Base-by-base conservation (phyloP, 129 eudicot species). In the Helianthus tuberosus region DNA sequence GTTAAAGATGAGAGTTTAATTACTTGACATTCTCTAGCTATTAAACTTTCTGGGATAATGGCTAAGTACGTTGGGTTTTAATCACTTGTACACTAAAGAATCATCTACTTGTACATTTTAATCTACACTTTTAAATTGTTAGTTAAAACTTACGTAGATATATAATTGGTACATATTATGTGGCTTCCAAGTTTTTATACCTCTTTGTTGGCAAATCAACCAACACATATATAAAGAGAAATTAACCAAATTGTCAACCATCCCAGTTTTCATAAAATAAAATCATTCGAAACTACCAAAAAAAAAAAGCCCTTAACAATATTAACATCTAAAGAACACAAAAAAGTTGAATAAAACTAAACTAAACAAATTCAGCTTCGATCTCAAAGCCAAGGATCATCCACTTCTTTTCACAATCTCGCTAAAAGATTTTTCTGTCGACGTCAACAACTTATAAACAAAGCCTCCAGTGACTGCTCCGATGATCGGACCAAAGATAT, bases 391-490 rank as follows among this genome's bases (percentile, higher is more conserved):
- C 17, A 60, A 60, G 11, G n/a, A 73, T 63, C 61, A 67, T 6
- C 38, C 17, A 60, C 49, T 61, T 77, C 72, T 74, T 65, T 69
- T 81, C 3, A 81, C 13, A 0, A 86, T 5, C 25, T 88, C 86
- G 15, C 52, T 25, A 41, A 84, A 76, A 11, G 96, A 64, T 70
- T 85, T 85, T 15, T 81, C 61, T 3, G 88, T 82, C 23, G 77
- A 80, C 62, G 82, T 78, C 11, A 91, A 49, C 57, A 82, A 50
- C 68, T 85, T 80, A 62, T 92, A 92, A 23, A 72, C 85, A 70
- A 84, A 82, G 49, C 84, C 98, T 58, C 91, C 98, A 0, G 63
- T 46, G 10, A 88, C 35, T 59, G 81, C 79, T 62, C 98, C 98
- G 9, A 93, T 61, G 1, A 85, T 8, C 3, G 98, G 98, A 1